These are phyloP conservation scores for Melampsora americana DNA, from an alignment of 1,284 basidiomycete species.

Conservation along the genomic window DNA sequence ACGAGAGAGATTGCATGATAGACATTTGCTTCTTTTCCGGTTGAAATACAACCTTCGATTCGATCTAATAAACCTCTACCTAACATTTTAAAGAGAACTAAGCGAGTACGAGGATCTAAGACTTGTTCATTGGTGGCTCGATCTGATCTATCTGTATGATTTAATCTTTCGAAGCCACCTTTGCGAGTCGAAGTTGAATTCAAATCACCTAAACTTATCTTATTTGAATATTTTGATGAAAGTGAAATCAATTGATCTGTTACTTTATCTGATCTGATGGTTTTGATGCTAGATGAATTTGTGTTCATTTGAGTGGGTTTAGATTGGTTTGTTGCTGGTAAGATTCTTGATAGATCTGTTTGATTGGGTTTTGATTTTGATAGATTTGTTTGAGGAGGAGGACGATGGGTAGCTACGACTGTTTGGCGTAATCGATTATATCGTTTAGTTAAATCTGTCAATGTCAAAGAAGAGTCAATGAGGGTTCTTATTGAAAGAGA, in stretches of 20 bases:
- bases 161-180: constrained; percentile 76
- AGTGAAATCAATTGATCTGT: constrained; percentile 46
- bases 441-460: constrained; percentile 87
- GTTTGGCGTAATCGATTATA: constrained; percentile 66
- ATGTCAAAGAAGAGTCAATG: constrained; percentile 43
- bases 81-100: constrained; percentile 90
- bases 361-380: not conserved
- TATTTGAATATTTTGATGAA: constrained; percentile 37
- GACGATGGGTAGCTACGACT: constrained; percentile 12
- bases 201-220: constrained; percentile 57
- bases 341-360: not conserved
- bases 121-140: constrained; percentile 92
- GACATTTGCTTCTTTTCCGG: constrained; percentile 96
- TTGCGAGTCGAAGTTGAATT: constrained; percentile 82
- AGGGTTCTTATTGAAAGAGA: constrained; percentile 5
- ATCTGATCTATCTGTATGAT: constrained; percentile 87
- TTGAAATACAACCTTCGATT: constrained; percentile 88
- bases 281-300: constrained; percentile 35
- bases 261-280: constrained; percentile 44
- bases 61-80: constrained; percentile 77
- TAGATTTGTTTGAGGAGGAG: constrained; percentile 8
- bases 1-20: constrained; percentile 68
- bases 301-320: constrained; percentile 42
- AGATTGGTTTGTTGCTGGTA: constrained; percentile 41
- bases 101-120: constrained; percentile 79